Percentiles rank a stretch among this genome's conserved stretches.
These are phyloP conservation scores for Podila horticola DNA, from an alignment of 192 early-diverging fungal genomes.

Conservation along the genomic window DNA sequence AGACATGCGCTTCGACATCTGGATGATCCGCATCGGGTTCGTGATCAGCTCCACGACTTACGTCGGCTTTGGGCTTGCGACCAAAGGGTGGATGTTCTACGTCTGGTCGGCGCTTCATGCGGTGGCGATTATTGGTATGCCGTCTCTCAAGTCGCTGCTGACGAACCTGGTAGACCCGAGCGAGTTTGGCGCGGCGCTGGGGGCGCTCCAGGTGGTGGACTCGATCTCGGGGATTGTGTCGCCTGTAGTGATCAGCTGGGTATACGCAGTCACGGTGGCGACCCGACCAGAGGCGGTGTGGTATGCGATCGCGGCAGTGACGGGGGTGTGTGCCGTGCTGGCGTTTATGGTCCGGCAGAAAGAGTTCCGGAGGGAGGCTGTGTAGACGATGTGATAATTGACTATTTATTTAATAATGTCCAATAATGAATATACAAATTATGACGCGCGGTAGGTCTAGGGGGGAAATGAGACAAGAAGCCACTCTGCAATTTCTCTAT, in stretches of 20 bases:
- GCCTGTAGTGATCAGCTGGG: constrained; percentile 54
- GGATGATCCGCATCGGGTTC: constrained; percentile 56
- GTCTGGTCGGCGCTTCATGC: constrained; percentile 33
- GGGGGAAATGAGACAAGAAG: too few species aligned
- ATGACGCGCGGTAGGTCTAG: too few species aligned
- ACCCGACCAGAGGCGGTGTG: constrained; percentile 55
- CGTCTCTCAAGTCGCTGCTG: constrained; percentile 54
- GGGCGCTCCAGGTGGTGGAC: constrained; percentile 58
- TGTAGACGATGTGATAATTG: not conserved
- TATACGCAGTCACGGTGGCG: constrained; percentile 53
- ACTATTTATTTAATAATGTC: not conserved
- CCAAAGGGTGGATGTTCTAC: constrained; percentile 21
- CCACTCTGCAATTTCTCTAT: too few species aligned
- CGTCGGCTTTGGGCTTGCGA: constrained; percentile 39
- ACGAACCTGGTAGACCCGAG: constrained; percentile 55
- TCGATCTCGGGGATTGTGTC: constrained; percentile 53
- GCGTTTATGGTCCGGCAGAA: constrained; percentile 54
- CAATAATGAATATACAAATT: not conserved
- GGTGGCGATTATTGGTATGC: constrained; percentile 37
- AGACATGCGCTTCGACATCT: constrained; percentile 49
- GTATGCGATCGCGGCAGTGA: constrained; percentile 47
- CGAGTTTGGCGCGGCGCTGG: constrained; percentile 60
- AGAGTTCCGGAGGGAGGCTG: not conserved
- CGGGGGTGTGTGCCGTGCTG: constrained; percentile 29
- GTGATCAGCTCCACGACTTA: constrained; percentile 41